Conservation (phyloP, 2,329 filamentous ascomycete species). For the Epichloe sp. region DNA sequence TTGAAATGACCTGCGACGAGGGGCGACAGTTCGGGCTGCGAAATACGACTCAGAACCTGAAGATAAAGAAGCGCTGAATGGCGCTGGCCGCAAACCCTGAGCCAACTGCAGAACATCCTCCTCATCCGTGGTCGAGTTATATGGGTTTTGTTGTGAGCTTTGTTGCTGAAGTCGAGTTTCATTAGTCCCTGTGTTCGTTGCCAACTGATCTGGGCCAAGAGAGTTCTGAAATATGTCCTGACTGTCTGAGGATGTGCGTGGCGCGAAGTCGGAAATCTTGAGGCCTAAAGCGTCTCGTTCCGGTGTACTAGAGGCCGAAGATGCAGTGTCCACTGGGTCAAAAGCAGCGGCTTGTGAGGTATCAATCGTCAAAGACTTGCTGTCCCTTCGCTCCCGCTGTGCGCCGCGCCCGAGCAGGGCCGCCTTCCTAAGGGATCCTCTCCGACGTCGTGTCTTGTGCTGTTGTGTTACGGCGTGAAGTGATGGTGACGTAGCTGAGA, state of each 20-base stretch:
- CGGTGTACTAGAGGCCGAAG: conserved; percentile 11
- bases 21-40: conserved; percentile 25
- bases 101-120: conserved; percentile 62
- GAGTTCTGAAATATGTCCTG: conserved; percentile 24
- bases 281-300: conserved; percentile 29
- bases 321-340: conserved; percentile 9
- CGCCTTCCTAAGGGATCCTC: conserved; percentile 77
- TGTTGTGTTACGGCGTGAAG: conserved; percentile 20
- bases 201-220: conserved; percentile 8
- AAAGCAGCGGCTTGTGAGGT: conserved; percentile 19
- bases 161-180: conserved; percentile 10
- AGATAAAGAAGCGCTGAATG: conserved; percentile 31
- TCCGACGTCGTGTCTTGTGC: conserved; percentile 51
- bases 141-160: conserved; percentile 25
- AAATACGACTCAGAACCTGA: conserved; percentile 55
- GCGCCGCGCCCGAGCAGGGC: conserved; percentile 66
- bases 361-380: conserved; percentile 31
- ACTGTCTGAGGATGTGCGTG: conserved; percentile 33
- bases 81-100: conserved; percentile 29
- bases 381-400: conserved; percentile 45
- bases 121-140: conserved; percentile 60
- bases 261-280: conserved; percentile 32
- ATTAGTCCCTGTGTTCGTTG: conserved; percentile 8
- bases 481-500: conserved; percentile 16
- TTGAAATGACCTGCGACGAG: conserved; percentile 34